Base-by-base conservation (phyloP, 1,139 yeast species). In the Debaryomyces psychrophilus region DNA sequence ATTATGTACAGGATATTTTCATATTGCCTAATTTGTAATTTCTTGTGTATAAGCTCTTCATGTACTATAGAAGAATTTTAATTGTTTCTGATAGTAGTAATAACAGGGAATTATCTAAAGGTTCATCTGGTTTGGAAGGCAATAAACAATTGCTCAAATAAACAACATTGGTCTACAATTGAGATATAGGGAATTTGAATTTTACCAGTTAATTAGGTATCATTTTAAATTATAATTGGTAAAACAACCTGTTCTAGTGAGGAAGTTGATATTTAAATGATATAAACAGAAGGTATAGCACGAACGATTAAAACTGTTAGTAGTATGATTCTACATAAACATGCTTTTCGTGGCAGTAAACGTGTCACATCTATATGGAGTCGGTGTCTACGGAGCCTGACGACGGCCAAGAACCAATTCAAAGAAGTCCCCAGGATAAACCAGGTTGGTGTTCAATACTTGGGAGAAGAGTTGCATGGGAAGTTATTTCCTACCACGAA, bases 361-460 rank as follows among this genome's bases (percentile, higher is more conserved):
- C 27, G 17, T 38, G 11, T 38, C 22, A 34, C 22, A 17, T 17
- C 25, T 8, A 38, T 22, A 29, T 38, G 41, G 41, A n/a, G 33
- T n/a, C 20, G 41, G 12, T 26, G 15, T 18, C 14, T 38, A 17
- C 8, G 28, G 11, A 29, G 14, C 12, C 34, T 20, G 41, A 18
- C 33, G 18, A 29, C 9, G 9, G n/a, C 12, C 4, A n/a, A 18
- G 15, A 6, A 20, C 7, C 35, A 33, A 18, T 23, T 25, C 26
- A 22, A 33, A n/a, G 46, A 79, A 55, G 50, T 55, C 33, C 87
- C 87, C 6, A 61, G 88, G 38, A 69, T 84, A 37, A 89, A 88
- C 60, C 87, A 75, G 45, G 69, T 80, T 12, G 85, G 84, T 1
- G 79, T 80, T 44, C 96, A 88, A 58, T 86, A 87, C 56, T 67